phyloP scores from a whole-genome alignment of 108 stramenopile species.

The Cyclotella atomus region DNA sequence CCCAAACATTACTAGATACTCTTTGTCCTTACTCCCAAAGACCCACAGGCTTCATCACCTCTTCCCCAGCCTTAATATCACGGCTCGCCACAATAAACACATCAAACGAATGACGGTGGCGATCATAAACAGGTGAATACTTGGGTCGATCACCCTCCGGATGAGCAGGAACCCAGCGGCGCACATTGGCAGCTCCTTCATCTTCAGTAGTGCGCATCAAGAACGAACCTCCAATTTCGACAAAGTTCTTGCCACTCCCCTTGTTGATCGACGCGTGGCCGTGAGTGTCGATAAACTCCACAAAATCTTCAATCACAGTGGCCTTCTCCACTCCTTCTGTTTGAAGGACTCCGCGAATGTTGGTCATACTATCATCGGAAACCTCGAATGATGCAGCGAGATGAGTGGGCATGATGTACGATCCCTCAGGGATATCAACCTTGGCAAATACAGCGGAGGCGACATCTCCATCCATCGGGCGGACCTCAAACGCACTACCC shows the following conservation, averaged over 20 bases:
- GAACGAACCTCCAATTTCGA: slow-evolving; percentile 81
- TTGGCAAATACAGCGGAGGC: slow-evolving; percentile 64
- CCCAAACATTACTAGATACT: no score
- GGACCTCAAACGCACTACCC: slow-evolving; percentile 46
- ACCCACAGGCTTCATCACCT: slow-evolving; percentile 25
- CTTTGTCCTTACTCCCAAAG: slow-evolving; percentile 7
- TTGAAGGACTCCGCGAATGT: slow-evolving; percentile 40
- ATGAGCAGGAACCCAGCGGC: slow-evolving; percentile 80
- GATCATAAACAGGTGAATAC: slow-evolving; percentile 86
- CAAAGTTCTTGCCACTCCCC: slow-evolving; percentile 66
- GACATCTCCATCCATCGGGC: slow-evolving; percentile 22
- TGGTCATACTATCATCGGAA: slow-evolving; percentile 56
- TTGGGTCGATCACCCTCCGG: slow-evolving; percentile 68
- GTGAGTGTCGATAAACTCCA: slow-evolving; percentile 60
- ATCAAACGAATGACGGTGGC: slow-evolving; percentile 80
- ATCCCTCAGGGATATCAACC: slow-evolving; percentile 80
- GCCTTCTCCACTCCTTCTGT: slow-evolving; percentile 38
- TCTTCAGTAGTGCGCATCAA: slow-evolving; percentile 62
- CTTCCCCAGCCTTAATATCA: slow-evolving; percentile 68
- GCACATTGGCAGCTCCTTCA: slow-evolving; percentile 68
- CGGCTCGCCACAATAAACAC: slow-evolving; percentile 81
- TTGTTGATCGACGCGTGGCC: slow-evolving; percentile 57
- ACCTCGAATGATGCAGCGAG: slow-evolving; percentile 73
- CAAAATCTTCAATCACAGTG: slow-evolving; percentile 75
- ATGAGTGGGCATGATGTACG: slow-evolving; percentile 82